Percentiles rank a stretch among this genome's conserved stretches.
Conservation (phyloP, 352 stramenopile genomes). For the Elongisporangium undulatum region DNA sequence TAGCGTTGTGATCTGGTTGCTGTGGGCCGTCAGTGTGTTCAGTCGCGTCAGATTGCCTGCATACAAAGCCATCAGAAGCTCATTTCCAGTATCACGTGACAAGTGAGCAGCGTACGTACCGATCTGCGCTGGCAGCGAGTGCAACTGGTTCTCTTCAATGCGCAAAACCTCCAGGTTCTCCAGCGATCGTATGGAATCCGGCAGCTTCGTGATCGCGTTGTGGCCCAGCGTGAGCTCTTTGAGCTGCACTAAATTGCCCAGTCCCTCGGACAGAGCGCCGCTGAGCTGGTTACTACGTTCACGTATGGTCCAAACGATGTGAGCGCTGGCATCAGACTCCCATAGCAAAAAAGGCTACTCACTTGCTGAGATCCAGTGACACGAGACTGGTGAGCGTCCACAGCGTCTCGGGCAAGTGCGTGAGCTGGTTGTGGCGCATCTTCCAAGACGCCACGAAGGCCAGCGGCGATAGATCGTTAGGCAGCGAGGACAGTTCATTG, state of each 20-base stretch:
- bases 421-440: slow-evolving; percentile 68
- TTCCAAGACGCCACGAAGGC: slow-evolving; percentile 56
- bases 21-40: slow-evolving; percentile 53
- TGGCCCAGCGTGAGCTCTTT: slow-evolving; percentile 53
- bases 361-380: slow-evolving; percentile 81
- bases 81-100: not conserved
- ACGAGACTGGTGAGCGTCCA: slow-evolving; percentile 55
- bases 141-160: slow-evolving; percentile 62
- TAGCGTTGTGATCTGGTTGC: slow-evolving; percentile 54
- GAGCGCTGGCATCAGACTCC: not conserved
- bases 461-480: slow-evolving; percentile 39
- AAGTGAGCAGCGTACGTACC: slow-evolving; percentile 30
- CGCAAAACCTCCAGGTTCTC: slow-evolving; percentile 50
- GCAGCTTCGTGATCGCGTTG: slow-evolving; percentile 61
- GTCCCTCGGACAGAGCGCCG: slow-evolving; percentile 34
- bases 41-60: slow-evolving; percentile 34
- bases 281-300: slow-evolving; percentile 53
- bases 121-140: slow-evolving; percentile 37
- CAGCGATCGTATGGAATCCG: slow-evolving; percentile 40
- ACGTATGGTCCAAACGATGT: not conserved
- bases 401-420: slow-evolving; percentile 38
- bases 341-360: slow-evolving; percentile 5
- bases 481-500: slow-evolving; percentile 66
- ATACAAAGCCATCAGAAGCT: not conserved
- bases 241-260: slow-evolving; percentile 52